phyloP scores from a whole-genome alignment of 2,329 filamentous ascomycete genomes.

The Microsporum ferrugineum region DNA sequence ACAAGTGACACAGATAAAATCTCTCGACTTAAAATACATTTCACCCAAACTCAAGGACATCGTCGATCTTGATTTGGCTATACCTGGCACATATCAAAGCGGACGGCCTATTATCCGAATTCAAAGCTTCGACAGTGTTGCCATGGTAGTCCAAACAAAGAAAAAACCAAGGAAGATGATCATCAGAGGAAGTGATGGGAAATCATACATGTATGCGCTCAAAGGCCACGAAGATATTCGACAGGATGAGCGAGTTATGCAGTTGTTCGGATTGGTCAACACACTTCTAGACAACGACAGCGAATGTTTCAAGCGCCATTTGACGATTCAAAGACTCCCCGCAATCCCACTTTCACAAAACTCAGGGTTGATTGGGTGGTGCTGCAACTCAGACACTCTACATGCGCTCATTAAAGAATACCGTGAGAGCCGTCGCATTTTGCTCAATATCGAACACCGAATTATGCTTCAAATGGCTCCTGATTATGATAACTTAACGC shows the following conservation, averaged over 20 bases:
- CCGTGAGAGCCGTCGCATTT: slow-evolving; percentile 88
- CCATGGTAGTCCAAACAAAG: slow-evolving; percentile 91
- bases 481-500: slow-evolving; percentile 93
- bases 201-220: slow-evolving; percentile 73
- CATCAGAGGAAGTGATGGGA: slow-evolving; percentile 78
- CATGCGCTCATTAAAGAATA: slow-evolving; percentile 97
- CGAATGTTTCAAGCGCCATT: slow-evolving; percentile 91
- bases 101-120: slow-evolving; percentile 71
- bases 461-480: slow-evolving; percentile 99
- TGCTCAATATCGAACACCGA: slow-evolving; percentile 97
- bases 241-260: slow-evolving; percentile 98
- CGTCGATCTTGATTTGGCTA: slow-evolving; percentile 76
- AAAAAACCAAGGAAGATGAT: slow-evolving; percentile 86
- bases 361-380: slow-evolving; percentile 90
- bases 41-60: slow-evolving; percentile 84
- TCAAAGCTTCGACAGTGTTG: slow-evolving; percentile 75
- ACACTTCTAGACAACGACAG: slow-evolving; percentile 87
- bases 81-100: slow-evolving; percentile 89
- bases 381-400: slow-evolving; percentile 92
- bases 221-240: slow-evolving; percentile 99
- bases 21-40: slow-evolving; percentile 88
- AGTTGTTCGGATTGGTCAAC: slow-evolving; percentile 95
- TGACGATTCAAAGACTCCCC: slow-evolving; percentile 91
- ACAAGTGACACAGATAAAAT: slow-evolving; percentile 85
- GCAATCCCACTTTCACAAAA: slow-evolving; percentile 96